Percentiles rank a stretch among this genome's conserved stretches.
phyloP scores from a whole-genome alignment of 148 eudicot species.

The Agrostemma githago region DNA sequence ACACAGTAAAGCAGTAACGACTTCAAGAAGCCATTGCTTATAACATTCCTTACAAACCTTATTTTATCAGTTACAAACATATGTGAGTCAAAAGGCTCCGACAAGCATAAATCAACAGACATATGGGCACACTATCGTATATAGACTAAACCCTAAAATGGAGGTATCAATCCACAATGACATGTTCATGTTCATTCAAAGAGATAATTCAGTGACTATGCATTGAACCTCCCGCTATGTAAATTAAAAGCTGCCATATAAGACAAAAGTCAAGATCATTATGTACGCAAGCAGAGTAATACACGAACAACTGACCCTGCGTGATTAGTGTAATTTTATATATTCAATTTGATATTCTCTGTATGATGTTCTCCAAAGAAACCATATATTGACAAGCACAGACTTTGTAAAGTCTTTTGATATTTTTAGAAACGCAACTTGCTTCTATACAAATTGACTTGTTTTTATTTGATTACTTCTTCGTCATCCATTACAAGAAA shows the following conservation, averaged over 20 bases:
- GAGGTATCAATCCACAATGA: neutral
- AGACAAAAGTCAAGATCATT: neutral
- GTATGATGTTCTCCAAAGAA: neutral
- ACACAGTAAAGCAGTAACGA: constrained; percentile 1
- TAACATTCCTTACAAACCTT: neutral
- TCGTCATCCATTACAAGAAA: neutral
- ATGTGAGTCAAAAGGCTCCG: neutral
- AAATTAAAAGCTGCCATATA: neutral
- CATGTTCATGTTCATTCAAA: neutral
- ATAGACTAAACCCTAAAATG: neutral
- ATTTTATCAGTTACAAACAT: neutral
- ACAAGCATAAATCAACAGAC: neutral
- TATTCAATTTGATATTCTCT: neutral
- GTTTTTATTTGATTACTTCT: neutral
- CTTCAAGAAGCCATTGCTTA: neutral
- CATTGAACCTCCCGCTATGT: neutral
- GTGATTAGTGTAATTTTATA: too few relatives aligned
- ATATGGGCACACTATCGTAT: neutral
- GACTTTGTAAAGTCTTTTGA: too few relatives aligned
- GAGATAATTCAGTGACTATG: neutral
- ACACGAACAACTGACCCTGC: neutral
- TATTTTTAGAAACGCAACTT: too few relatives aligned
- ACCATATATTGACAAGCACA: too few relatives aligned
- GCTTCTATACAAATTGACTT: neutral
- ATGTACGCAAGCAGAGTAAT: neutral